A percentile compares a stretch with the other conserved stretches of the same genome.
Conservation (phyloP, 441 rosid genomes). For the Rhodomyrtus psidioides region DNA sequence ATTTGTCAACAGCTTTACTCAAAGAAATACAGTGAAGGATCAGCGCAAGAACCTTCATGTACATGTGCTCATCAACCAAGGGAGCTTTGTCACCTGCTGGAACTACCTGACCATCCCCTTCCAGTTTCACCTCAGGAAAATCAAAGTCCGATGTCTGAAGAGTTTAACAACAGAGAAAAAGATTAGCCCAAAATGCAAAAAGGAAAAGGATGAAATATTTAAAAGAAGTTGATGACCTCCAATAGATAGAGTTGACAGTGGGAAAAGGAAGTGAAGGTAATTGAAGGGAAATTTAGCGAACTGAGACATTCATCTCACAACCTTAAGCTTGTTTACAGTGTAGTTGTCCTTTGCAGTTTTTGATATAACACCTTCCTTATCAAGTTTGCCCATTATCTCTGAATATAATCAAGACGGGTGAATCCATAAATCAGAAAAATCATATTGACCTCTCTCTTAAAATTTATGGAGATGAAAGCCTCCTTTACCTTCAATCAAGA, state of each 20-base stretch:
- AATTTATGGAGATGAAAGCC: slow-evolving; percentile 2
- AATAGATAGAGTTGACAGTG: background rate
- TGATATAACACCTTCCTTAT: slow-evolving; percentile 50
- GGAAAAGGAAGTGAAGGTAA: background rate
- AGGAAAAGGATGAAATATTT: background rate
- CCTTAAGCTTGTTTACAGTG: slow-evolving; percentile 55
- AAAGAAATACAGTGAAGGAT: background rate
- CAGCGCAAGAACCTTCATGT: slow-evolving; percentile 53
- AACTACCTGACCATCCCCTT: slow-evolving; percentile 35
- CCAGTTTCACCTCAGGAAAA: slow-evolving; percentile 69
- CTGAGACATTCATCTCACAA: background rate
- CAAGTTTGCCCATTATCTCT: slow-evolving; percentile 88
- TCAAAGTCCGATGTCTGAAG: slow-evolving; percentile 44
- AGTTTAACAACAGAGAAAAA: background rate
- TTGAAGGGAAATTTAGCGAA: background rate
- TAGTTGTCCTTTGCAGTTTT: slow-evolving; percentile 55
- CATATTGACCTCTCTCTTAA: background rate
- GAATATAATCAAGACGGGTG: slow-evolving; percentile 14
- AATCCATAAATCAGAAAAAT: slow-evolving; percentile 1
- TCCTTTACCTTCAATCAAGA: slow-evolving; percentile 60
- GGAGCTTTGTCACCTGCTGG: slow-evolving; percentile 30
- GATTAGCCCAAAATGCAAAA: slow-evolving; percentile 1
- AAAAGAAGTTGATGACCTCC: background rate
- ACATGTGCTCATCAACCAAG: slow-evolving; percentile 45
- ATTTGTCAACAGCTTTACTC: background rate